Evolutionary conservation across 2,329 filamentous ascomycete genomes (phyloP), one percentile per base, ranked within the genome.

Genomic region (Venturia oleaginea): DNA sequence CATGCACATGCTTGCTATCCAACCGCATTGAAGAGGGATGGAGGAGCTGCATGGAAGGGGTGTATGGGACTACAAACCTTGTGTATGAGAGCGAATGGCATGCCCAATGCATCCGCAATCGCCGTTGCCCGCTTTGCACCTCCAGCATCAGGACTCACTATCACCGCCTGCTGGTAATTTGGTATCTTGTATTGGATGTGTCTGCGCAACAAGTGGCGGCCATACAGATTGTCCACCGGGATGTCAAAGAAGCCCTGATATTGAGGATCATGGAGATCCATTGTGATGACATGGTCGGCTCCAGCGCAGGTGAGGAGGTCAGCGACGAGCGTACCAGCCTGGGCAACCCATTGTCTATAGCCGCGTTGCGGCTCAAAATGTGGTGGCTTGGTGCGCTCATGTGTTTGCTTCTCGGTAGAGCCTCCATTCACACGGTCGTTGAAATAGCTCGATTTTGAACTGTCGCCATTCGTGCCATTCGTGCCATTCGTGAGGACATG

Each of bases 231-330:
- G 79, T 99, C 94, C 65, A 99, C 94, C 2, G 94, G 94, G 65
- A 97, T 96, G 73, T 99, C 93, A 73, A 99, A 97, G 81, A 97
- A 99, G 63, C 94, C 94, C 77, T 99, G 94, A 73, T 97, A 97
- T 77, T 99, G 92, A 51, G 91, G 90, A 75, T 97, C 93, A 74
- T 94, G 91, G 62, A 99, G 83, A 73, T 99, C 94, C 90, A 99
- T 95, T 38, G 93, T 97, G 74, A 97, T 97, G 74, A 94, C 88
- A 76, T 97, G 94, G 75, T 99, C 93, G 57, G 94, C 92, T 68
- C 94, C 94, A 68, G 94, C 93, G 77, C 92, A 97, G 48, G 92
- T 97, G 68, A 99, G 82, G 55, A 99, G 85, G 74, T 97, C 92
- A 61, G 94, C 94, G 60, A 99, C 89, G 65, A 99, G 83, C 37